A percentile compares a stretch with the other conserved stretches of the same genome.
phyloP scores from a whole-genome alignment of 768 basidiomycete species.

The Phlebiopsis gigantea region DNA sequence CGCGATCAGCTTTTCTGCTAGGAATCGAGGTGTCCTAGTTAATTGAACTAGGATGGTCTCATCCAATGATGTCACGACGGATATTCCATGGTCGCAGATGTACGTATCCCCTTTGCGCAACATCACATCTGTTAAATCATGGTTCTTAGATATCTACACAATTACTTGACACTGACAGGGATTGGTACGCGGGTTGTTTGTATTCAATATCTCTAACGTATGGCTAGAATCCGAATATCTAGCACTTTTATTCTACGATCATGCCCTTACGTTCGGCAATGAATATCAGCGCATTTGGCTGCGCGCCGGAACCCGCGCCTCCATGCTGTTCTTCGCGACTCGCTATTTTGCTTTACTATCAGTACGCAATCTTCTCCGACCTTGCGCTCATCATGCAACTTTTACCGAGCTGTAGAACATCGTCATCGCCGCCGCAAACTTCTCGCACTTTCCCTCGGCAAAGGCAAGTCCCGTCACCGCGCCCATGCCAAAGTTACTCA shows the following conservation, averaged over 20 bases:
- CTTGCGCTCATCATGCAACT: not conserved
- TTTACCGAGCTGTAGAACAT: conserved; percentile 18
- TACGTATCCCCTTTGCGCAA: not conserved
- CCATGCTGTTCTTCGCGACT: conserved; percentile 19
- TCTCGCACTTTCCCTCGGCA: conserved; percentile 11
- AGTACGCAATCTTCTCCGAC: not conserved
- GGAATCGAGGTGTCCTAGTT: not conserved
- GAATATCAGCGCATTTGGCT: conserved; percentile 20
- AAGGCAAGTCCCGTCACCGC: conserved; percentile 11
- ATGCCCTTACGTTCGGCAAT: conserved; percentile 9
- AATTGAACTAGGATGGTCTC: not conserved
- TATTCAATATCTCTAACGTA: conserved; percentile 16
- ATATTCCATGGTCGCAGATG: not conserved
- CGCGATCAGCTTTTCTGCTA: not conserved
- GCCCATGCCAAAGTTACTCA: not conserved
- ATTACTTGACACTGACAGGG: conserved; percentile 21
- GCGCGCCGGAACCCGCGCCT: conserved; percentile 10
- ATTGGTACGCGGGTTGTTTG: conserved; percentile 12
- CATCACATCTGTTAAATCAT: too few relatives aligned
- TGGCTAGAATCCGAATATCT: not conserved
- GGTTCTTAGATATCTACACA: conserved; percentile 17
- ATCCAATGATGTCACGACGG: not conserved
- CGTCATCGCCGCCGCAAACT: conserved; percentile 16
- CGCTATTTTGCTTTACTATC: conserved; percentile 18
- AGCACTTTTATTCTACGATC: conserved; percentile 11